A percentile compares a stretch with the other conserved stretches of the same genome.
These are phyloP conservation scores for Hevea brasiliensis DNA, from an alignment of 345 rosid genomes.

Conservation along the genomic window DNA sequence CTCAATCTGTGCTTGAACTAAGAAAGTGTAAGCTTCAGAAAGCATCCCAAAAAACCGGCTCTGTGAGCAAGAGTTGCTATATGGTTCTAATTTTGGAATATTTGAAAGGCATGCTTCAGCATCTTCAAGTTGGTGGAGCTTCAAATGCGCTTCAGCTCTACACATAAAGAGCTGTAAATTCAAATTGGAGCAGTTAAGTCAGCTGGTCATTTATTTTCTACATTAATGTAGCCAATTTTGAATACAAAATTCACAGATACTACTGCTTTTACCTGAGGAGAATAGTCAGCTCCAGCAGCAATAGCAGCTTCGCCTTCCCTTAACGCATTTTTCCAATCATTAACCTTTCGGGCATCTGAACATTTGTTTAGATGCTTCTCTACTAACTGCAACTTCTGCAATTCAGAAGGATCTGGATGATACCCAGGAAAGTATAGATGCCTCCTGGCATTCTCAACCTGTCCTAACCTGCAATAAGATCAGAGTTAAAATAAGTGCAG, in stretches of 20 bases:
- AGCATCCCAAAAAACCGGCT: constrained; percentile 71
- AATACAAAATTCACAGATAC: not conserved
- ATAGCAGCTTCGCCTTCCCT: constrained; percentile 71
- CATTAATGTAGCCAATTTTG: constrained; percentile 4
- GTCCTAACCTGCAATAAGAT: constrained; percentile 74
- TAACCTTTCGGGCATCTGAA: constrained; percentile 60
- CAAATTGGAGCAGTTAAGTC: constrained; percentile 38
- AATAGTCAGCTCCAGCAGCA: constrained; percentile 80
- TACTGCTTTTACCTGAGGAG: constrained; percentile 62
- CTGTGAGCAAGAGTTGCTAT: constrained; percentile 38
- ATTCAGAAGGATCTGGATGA: constrained; percentile 56
- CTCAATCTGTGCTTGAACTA: constrained; percentile 80
- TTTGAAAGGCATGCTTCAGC: constrained; percentile 50
- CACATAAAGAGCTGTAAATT: constrained; percentile 89
- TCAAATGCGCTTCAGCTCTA: constrained; percentile 90
- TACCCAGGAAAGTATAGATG: constrained; percentile 52
- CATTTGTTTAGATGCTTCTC: constrained; percentile 78
- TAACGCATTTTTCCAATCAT: constrained; percentile 72
- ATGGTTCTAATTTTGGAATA: constrained; percentile 52
- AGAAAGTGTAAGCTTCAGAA: constrained; percentile 67
- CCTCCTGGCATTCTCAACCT: constrained; percentile 67
- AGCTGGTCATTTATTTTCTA: constrained; percentile 9
- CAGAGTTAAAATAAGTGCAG: constrained; percentile 19
- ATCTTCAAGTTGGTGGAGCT: constrained; percentile 81
- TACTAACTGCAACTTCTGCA: constrained; percentile 59